A percentile compares a stretch with the other conserved stretches of the same genome.
These are phyloP conservation scores for Silene noctiflora DNA, from an alignment of 179 eudicot species.

Conservation along the genomic window DNA sequence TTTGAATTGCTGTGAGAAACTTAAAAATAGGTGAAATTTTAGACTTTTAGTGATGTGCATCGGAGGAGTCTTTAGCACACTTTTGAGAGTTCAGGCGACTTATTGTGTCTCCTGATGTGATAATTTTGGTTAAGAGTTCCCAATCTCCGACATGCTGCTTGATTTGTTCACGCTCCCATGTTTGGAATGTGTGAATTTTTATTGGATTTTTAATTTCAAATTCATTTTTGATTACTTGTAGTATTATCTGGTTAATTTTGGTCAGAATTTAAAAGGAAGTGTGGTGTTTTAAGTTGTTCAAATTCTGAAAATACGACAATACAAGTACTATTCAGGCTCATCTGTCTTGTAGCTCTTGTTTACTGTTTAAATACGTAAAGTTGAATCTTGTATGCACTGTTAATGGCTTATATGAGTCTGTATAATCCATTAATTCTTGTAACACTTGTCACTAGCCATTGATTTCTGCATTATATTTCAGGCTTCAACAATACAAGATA, in stretches of 20 bases:
- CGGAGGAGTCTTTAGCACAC: background rate
- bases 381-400: background rate
- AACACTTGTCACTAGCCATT: background rate
- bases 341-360: background rate
- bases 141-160: background rate
- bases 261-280: background rate
- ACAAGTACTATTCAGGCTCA: background rate
- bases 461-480: conserved; percentile 27
- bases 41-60: background rate
- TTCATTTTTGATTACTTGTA: background rate
- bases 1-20: background rate
- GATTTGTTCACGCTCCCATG: background rate
- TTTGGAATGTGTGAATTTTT: background rate
- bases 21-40: background rate
- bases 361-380: background rate
- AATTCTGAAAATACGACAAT: background rate
- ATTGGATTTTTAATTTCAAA: background rate
- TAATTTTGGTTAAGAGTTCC: background rate
- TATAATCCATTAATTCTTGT: background rate
- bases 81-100: background rate
- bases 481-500: conserved; percentile 88
- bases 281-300: background rate
- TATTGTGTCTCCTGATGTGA: background rate
- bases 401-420: background rate
- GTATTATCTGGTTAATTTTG: background rate